phyloP scores from a whole-genome alignment of 306 rosid species.

The Sechiopsis laciniata region DNA sequence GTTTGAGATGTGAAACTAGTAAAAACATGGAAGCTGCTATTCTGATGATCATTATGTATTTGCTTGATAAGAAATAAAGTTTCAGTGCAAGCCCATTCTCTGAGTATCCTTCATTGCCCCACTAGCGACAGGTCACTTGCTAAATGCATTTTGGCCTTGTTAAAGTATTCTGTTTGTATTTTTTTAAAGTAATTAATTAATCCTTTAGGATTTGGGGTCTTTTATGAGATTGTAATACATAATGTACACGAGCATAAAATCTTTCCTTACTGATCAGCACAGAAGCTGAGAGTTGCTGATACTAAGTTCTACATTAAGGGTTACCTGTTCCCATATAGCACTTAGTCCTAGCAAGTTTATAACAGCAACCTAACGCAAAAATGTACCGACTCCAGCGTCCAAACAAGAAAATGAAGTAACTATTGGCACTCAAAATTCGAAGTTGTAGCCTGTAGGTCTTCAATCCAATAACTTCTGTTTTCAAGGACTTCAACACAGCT shows the following conservation, averaged over 20 bases:
- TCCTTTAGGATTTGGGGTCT: neutral
- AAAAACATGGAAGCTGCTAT: neutral
- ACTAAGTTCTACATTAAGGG: neutral
- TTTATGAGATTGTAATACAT: neutral
- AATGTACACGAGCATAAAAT: neutral
- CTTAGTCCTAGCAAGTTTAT: neutral
- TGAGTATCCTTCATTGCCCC: neutral
- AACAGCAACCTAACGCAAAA: neutral
- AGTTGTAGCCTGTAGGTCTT: neutral
- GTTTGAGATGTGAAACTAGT: neutral
- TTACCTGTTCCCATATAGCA: neutral
- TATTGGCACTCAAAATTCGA: neutral
- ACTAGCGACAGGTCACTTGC: neutral
- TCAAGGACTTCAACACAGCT: neutral
- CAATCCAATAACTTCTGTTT: neutral
- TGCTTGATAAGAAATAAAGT: neutral
- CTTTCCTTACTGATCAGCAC: no score
- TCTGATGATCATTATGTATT: neutral
- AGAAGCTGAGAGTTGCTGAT: neutral
- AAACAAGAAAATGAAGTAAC: conserved; percentile 8
- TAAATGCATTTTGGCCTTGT: neutral
- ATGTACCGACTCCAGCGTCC: neutral
- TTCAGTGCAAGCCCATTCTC: neutral
- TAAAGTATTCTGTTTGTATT: neutral
- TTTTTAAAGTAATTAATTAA: no score